A percentile compares a stretch with the other conserved stretches of the same genome.
phyloP scores from a whole-genome alignment of 345 rosid genomes.

The Corchorus olitorius region DNA sequence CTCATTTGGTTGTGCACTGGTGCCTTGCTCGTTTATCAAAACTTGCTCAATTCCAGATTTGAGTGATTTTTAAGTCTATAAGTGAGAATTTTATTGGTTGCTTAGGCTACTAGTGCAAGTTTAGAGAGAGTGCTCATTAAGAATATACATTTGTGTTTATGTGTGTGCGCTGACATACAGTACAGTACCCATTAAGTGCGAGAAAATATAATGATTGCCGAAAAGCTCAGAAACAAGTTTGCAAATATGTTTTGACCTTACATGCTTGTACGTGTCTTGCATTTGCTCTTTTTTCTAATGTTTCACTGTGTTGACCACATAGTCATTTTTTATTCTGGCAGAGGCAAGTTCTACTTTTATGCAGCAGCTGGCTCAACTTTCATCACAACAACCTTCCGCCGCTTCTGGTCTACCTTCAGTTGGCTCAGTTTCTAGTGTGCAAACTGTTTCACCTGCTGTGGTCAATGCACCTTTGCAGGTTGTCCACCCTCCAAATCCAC shows the following conservation, averaged over 20 bases:
- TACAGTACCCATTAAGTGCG: not conserved
- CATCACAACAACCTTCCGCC: slow-evolving; percentile 36
- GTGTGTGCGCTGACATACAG: not conserved
- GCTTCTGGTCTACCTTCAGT: slow-evolving; percentile 26
- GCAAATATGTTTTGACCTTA: not conserved
- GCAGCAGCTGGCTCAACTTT: slow-evolving; percentile 39
- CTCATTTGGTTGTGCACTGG: not conserved
- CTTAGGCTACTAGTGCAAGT: not conserved
- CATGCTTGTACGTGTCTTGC: not conserved
- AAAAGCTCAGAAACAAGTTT: not conserved
- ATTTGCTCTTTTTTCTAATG: not conserved
- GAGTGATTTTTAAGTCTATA: not conserved
- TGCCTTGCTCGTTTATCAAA: not conserved
- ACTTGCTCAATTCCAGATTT: not conserved
- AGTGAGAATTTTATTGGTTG: not conserved
- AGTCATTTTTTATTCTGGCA: slow-evolving; percentile 30
- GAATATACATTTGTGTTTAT: not conserved
- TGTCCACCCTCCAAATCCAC: slow-evolving; percentile 17
- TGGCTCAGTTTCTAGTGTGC: slow-evolving; percentile 23
- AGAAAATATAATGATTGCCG: not conserved
- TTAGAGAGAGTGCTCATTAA: not conserved
- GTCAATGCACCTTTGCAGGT: slow-evolving; percentile 18
- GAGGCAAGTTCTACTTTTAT: slow-evolving; percentile 34
- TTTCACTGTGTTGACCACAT: not conserved
- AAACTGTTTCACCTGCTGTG: slow-evolving; percentile 15